These are phyloP conservation scores for Cicer bijugum DNA, from an alignment of 306 rosid genomes.

Conservation along the genomic window DNA sequence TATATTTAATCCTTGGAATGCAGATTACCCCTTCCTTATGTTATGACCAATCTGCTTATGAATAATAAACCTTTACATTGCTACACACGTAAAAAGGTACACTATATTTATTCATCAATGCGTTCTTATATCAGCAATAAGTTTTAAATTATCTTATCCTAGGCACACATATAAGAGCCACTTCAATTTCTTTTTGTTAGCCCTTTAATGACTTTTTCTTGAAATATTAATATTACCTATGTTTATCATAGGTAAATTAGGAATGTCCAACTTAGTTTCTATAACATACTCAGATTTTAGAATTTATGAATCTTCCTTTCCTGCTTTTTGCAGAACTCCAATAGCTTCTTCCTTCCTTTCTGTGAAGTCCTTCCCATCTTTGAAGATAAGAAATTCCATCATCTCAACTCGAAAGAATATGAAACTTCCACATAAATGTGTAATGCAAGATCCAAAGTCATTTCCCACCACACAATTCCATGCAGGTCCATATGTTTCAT, in stretches of 20 bases:
- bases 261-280: not conserved
- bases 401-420: slow-evolving; percentile 66
- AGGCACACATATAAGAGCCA: too few relatives aligned
- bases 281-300: not conserved
- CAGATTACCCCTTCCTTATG: slow-evolving; percentile 51
- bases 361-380: slow-evolving; percentile 60
- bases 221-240: not conserved
- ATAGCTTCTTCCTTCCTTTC: slow-evolving; percentile 59
- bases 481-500: slow-evolving; percentile 65
- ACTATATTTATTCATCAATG: not conserved
- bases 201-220: too few relatives aligned
- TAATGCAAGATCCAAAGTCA: slow-evolving; percentile 74
- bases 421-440: slow-evolving; percentile 66
- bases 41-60: slow-evolving; percentile 39
- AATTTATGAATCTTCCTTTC: slow-evolving; percentile 35
- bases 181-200: too few relatives aligned
- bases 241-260: not conserved
- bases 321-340: slow-evolving; percentile 50
- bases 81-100: slow-evolving; percentile 21
- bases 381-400: slow-evolving; percentile 78
- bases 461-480: slow-evolving; percentile 78
- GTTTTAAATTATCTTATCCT: too few relatives aligned
- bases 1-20: slow-evolving; percentile 48
- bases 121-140: not conserved
- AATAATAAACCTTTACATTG: not conserved